These are phyloP conservation scores for Colletotrichum sp. DNA, from an alignment of 2,329 filamentous ascomycete genomes.

Conservation along the genomic window DNA sequence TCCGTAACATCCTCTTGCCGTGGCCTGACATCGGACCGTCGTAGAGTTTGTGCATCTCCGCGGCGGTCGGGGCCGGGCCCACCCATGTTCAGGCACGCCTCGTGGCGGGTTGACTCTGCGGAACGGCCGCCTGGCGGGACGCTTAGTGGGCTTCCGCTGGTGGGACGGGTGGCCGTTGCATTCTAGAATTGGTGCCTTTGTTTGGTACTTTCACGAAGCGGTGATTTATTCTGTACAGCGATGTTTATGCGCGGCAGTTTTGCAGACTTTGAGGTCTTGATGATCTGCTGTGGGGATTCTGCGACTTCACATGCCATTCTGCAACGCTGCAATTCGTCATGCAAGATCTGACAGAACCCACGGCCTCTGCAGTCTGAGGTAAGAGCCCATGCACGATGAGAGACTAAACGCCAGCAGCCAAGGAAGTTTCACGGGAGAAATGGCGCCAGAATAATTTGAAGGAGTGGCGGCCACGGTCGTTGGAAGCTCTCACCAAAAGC, in stretches of 20 bases:
- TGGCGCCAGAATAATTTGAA: not conserved
- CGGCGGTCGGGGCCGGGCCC: not conserved
- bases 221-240: not conserved
- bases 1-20: slow-evolving; percentile 1
- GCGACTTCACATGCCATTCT: not conserved
- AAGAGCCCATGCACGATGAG: not conserved
- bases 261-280: not conserved
- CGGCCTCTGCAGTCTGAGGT: not conserved
- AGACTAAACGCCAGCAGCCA: not conserved
- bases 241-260: not conserved
- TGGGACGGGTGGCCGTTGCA: not conserved
- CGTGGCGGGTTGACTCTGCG: not conserved
- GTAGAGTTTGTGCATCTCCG: slow-evolving; percentile 14
- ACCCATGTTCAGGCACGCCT: not conserved
- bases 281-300: not conserved
- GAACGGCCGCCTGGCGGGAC: not conserved
- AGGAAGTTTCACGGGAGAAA: not conserved
- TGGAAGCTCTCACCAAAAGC: not conserved
- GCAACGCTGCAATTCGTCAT: not conserved
- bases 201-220: not conserved
- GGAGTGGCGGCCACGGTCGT: not conserved
- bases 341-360: not conserved
- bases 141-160: not conserved
- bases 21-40: slow-evolving; percentile 16
- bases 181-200: not conserved